Evolutionary conservation across 306 rosid genomes (phyloP).

Genomic region (Cicer chorassanicum): DNA sequence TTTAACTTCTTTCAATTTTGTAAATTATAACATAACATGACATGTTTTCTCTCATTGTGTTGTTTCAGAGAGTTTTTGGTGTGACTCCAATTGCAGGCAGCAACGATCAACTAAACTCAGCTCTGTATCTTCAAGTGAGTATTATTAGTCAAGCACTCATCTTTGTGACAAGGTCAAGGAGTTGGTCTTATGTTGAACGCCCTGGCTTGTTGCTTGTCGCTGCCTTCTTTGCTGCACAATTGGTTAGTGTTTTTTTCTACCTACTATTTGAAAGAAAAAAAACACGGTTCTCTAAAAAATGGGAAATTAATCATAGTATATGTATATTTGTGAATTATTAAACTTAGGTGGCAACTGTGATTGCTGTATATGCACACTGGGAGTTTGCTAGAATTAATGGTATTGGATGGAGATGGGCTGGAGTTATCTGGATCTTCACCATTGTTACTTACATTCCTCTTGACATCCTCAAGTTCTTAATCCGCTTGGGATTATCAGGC

Average conservation of each 20-base stretch:
- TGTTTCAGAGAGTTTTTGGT: constrained; percentile 55
- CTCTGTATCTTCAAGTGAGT: constrained; percentile 94
- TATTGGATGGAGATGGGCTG: constrained; percentile 94
- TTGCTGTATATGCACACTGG: constrained; percentile 82
- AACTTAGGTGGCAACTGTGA: constrained; percentile 72
- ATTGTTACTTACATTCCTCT: constrained; percentile 84
- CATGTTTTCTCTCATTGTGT: background rate
- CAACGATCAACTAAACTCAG: constrained; percentile 67
- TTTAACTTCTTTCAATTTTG: too few species aligned
- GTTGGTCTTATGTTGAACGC: constrained; percentile 82
- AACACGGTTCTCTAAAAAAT: background rate
- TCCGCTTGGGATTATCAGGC: constrained; percentile 63
- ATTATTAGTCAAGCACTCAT: constrained; percentile 93
- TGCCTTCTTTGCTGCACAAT: constrained; percentile 84
- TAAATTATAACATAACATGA: background rate
- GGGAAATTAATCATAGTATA: background rate
- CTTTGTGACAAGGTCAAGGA: constrained; percentile 88
- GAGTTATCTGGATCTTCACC: constrained; percentile 76
- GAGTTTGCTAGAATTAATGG: constrained; percentile 78
- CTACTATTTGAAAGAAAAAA: background rate
- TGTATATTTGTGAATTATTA: constrained; percentile 12
- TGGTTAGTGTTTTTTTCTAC: constrained; percentile 53
- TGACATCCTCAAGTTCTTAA: constrained; percentile 72
- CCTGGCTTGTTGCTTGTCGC: constrained; percentile 67
- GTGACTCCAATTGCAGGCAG: constrained; percentile 50